Base-by-base conservation (phyloP, 2,329 filamentous ascomycete species). In the Penicillium sp. region DNA sequence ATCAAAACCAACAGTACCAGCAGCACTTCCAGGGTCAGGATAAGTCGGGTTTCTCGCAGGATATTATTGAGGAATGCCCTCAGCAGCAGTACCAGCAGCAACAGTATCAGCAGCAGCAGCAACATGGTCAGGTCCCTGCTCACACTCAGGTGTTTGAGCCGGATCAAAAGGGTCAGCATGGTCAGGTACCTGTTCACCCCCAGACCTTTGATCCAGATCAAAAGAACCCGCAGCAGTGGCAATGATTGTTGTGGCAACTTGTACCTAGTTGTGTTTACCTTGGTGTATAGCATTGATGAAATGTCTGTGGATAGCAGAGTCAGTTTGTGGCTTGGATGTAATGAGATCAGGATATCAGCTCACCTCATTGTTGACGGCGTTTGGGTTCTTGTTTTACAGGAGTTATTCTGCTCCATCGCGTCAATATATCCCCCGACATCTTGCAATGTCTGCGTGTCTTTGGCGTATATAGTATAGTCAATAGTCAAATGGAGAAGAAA, bases 401-500 rank as follows among this genome's bases (percentile, higher is more conserved):
- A 50, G 39, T 49, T 27, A 11, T 23, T 31, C 43, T 29, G 21
- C 43, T 43, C 38, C 34, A 25, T 41, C 27, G 13, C 21, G n/a
- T 13, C 38, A 15, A 41, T 55, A 58, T 55, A 55, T 55, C 45
- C 34, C 50, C 50, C 31, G 31, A 33, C 43, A 48, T 54, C 25
- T 54, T 49, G 50, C 39, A 38, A 53, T 56, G 54, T 56, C 53
- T 46, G 48, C 49, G 41, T 56, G 25, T 52, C 31, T 41, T 51
- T 52, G 29, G 25, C 40, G 43, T 47, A 31, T 31, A 25, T 51
- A 36, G 50, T 45, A 43, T 43, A 43, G 49, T 43, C 38, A 44
- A 44, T 50, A 41, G 21, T 36, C 29, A 29, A 49, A 41, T 33
- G 36, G 15, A 47, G 21, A 31, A 43, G 19, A 29, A 3, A 31